Conservation (phyloP, 1,284 basidiomycete species). For the Cerioporus squamosus region DNA sequence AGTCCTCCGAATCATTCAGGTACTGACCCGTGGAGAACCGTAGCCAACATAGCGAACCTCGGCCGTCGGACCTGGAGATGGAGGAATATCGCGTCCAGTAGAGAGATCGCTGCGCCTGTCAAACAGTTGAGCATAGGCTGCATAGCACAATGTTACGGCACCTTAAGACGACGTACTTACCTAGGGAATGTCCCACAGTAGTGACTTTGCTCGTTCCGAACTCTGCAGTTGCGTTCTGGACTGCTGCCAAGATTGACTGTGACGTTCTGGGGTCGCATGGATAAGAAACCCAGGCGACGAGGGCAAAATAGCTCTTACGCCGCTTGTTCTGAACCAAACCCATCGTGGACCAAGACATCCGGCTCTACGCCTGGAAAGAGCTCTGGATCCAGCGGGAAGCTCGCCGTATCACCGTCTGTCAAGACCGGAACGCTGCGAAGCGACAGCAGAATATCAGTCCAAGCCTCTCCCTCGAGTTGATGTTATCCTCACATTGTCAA, state of each 20-base stretch:
- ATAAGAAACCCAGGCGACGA: background rate
- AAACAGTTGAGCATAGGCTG: background rate
- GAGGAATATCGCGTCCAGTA: constrained; percentile 50
- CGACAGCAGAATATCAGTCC: background rate
- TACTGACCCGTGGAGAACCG: constrained; percentile 53
- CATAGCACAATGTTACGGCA: constrained; percentile 23
- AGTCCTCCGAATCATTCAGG: background rate
- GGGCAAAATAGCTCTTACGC: constrained; percentile 36
- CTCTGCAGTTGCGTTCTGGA: constrained; percentile 34
- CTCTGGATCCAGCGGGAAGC: constrained; percentile 27
- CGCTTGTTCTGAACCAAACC: constrained; percentile 57
- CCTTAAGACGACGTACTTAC: constrained; percentile 35
- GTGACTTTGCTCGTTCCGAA: constrained; percentile 37
- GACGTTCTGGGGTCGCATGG: constrained; percentile 33
- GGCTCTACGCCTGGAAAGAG: constrained; percentile 61
- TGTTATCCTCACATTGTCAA: constrained; percentile 43
- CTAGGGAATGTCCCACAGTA: constrained; percentile 44
- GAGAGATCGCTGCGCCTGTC: constrained; percentile 47
- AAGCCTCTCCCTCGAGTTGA: background rate
- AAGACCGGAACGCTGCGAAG: constrained; percentile 31
- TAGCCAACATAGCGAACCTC: constrained; percentile 46
- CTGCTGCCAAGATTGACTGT: constrained; percentile 38
- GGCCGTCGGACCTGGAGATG: constrained; percentile 45
- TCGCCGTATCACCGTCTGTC: constrained; percentile 36
- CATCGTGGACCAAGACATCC: constrained; percentile 54